A percentile compares a stretch with the other conserved stretches of the same genome.
These are phyloP conservation scores for Macadamia integrifolia DNA, from an alignment of 164 flowering plant species.

Conservation along the genomic window DNA sequence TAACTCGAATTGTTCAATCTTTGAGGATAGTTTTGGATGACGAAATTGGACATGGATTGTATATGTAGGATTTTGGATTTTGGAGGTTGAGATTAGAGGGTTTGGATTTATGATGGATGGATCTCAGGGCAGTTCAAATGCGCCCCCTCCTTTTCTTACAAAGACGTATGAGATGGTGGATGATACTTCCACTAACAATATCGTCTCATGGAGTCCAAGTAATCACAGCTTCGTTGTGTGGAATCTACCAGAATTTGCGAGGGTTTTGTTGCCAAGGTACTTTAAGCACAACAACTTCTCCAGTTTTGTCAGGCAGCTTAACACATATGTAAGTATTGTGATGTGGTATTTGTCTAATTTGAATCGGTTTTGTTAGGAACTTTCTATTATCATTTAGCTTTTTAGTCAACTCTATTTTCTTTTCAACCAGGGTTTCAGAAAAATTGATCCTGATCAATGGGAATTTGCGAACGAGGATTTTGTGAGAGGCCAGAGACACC, in stretches of 20 bases:
- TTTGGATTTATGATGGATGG: background rate
- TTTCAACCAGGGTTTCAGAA: constrained; percentile 63
- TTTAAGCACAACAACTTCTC: too few relatives aligned
- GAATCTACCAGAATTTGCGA: background rate
- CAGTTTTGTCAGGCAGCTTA: too few relatives aligned
- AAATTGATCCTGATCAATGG: constrained; percentile 86
- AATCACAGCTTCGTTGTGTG: background rate
- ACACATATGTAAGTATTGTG: too few relatives aligned
- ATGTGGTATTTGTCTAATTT: background rate
- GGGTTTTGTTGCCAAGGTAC: too few relatives aligned
- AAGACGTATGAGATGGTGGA: constrained; percentile 19
- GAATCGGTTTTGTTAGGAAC: background rate
- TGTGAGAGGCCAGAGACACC: constrained; percentile 57
- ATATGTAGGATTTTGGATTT: background rate
- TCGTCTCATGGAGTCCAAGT: constrained; percentile 11
- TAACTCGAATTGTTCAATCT: background rate
- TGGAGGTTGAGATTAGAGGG: background rate
- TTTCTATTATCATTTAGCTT: background rate
- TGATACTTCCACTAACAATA: constrained; percentile 6
- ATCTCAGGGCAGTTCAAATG: constrained; percentile 1
- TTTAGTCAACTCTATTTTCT: background rate
- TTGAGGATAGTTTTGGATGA: background rate
- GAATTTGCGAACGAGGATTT: constrained; percentile 87
- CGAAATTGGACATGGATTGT: background rate
- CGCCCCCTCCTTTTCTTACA: constrained; percentile 13